Evolutionary conservation across 2,329 filamentous ascomycete species (phyloP).

Genomic region (Chaetomium olivaceum): DNA sequence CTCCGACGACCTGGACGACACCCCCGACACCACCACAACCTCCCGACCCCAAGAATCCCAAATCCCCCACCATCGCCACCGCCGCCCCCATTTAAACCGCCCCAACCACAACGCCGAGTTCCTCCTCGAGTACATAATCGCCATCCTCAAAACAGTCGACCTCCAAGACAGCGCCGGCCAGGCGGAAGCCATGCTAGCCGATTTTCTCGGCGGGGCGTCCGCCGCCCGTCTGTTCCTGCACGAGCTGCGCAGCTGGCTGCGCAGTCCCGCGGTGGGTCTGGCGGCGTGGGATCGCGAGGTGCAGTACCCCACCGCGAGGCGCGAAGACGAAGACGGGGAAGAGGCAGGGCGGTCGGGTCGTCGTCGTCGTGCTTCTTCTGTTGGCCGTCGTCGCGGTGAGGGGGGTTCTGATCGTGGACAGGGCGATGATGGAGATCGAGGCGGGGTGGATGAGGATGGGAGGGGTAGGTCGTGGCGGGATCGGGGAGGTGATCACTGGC

Average conservation of each 20-base stretch:
- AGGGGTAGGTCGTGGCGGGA: slow-evolving; percentile 18
- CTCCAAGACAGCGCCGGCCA: slow-evolving; percentile 75
- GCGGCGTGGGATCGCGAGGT: slow-evolving; percentile 79
- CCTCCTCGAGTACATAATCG: slow-evolving; percentile 80
- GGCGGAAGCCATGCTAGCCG: slow-evolving; percentile 75
- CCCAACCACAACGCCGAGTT: slow-evolving; percentile 75
- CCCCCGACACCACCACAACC: slow-evolving; percentile 26
- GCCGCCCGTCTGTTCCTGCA: slow-evolving; percentile 77
- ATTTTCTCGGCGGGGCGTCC: slow-evolving; percentile 75
- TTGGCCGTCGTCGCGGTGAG: background rate
- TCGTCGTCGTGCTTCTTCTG: too few relatives aligned
- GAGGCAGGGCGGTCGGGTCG: too few relatives aligned
- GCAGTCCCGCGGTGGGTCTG: slow-evolving; percentile 73
- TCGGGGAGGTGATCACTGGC: slow-evolving; percentile 29
- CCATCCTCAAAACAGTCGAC: slow-evolving; percentile 80
- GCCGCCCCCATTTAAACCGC: slow-evolving; percentile 35
- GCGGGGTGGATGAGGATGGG: background rate
- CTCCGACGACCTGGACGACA: slow-evolving; percentile 4
- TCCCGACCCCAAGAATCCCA: slow-evolving; percentile 20
- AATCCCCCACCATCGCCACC: slow-evolving; percentile 18
- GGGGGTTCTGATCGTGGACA: background rate
- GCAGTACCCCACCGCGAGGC: slow-evolving; percentile 56
- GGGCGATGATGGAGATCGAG: background rate
- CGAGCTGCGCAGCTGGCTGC: slow-evolving; percentile 78
- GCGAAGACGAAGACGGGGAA: background rate